Conservation (phyloP, 75 land plant genomes). For the Selaginella moellendorffii region DNA sequence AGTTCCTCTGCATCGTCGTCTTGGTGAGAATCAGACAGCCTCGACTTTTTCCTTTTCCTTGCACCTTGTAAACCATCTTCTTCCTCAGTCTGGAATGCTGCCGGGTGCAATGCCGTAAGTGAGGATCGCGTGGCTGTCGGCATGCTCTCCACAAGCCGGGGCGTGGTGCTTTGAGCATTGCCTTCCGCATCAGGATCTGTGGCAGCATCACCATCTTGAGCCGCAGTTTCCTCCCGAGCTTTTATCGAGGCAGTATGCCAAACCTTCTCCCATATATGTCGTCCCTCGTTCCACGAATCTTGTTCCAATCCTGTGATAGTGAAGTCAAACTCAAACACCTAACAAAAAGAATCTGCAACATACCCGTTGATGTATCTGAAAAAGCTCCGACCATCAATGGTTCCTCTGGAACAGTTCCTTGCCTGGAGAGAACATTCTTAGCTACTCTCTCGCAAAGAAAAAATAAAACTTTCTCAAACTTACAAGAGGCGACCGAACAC, state of each 20-base stretch:
- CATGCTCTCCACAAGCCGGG: not conserved
- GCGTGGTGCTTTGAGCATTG: not conserved
- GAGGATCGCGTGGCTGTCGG: not conserved
- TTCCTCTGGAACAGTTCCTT: not conserved
- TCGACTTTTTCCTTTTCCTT: not conserved
- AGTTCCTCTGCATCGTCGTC: not conserved
- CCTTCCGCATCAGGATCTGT: not conserved
- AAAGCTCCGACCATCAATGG: not conserved
- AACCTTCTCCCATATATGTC: not conserved
- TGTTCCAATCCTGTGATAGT: not conserved
- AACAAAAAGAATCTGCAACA: not conserved
- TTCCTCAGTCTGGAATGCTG: not conserved
- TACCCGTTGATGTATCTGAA: not conserved
- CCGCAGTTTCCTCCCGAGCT: not conserved
- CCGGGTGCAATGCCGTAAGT: not conserved
- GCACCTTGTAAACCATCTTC: not conserved
- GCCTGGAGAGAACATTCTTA: not conserved
- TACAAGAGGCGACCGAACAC: not conserved
- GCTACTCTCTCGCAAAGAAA: not conserved
- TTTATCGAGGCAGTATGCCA: not conserved
- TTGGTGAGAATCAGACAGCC: not conserved
- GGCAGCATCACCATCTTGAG: not conserved
- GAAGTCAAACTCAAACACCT: not conserved
- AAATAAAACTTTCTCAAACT: not conserved
- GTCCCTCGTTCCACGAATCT: not conserved